A percentile compares a stretch with the other conserved stretches of the same genome.
Evolutionary conservation across 2,329 filamentous ascomycete genomes (phyloP).

Genomic region (Claviceps maximensis): DNA sequence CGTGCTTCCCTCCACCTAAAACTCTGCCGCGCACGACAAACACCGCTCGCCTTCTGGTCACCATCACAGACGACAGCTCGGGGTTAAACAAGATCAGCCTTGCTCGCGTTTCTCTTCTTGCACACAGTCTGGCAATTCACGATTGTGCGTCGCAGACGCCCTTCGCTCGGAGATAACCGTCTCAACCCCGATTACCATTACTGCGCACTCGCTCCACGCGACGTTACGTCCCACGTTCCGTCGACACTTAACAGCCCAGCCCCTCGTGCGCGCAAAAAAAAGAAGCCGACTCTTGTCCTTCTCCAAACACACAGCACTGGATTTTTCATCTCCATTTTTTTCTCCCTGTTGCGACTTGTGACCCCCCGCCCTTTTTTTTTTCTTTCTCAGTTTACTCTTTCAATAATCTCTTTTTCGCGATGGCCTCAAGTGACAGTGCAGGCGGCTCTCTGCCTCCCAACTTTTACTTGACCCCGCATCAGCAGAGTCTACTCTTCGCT

Average conservation of each 20-base stretch:
- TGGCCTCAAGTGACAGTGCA: constrained; percentile 37
- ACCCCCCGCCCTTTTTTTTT: not conserved
- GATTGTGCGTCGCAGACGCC: not conserved
- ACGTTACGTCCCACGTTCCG: not conserved
- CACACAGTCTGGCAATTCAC: not conserved
- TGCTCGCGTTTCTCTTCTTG: not conserved
- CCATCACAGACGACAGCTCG: not conserved
- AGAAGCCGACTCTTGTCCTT: not conserved
- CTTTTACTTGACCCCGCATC: constrained; percentile 60
- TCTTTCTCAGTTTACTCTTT: not conserved
- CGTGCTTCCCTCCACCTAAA: not conserved
- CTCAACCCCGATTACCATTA: not conserved
- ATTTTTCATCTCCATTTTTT: not conserved
- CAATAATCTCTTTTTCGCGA: constrained; percentile 12
- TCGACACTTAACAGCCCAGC: no score
- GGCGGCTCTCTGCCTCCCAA: constrained; percentile 31
- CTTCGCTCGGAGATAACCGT: not conserved
- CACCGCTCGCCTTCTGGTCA: not conserved
- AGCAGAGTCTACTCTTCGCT: constrained; percentile 63
- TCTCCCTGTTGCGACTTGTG: not conserved
- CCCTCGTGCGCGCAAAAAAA: not conserved
- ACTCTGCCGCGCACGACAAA: no score
- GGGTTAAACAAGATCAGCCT: not conserved
- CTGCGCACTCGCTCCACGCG: not conserved
- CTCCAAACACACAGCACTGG: not conserved